phyloP scores from a whole-genome alignment of 805 yeast species.

The Yarrowia bubula region DNA sequence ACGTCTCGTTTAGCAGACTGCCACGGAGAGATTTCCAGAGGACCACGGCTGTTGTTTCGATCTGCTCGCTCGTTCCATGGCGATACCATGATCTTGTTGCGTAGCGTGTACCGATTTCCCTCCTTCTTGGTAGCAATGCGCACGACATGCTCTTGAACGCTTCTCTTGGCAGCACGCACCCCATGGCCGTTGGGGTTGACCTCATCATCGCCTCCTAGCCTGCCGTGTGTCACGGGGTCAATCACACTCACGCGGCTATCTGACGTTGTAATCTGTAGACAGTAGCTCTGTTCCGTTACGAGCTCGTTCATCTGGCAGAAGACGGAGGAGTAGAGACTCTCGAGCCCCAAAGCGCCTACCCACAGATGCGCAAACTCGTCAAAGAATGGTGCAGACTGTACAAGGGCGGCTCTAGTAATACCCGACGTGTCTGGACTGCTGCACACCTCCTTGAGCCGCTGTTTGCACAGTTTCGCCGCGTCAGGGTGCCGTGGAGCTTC shows the following conservation, averaged over 20 bases:
- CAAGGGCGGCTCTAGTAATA: constrained; percentile 31
- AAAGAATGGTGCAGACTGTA: constrained; percentile 29
- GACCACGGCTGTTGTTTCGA: not conserved
- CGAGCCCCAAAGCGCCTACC: constrained; percentile 30
- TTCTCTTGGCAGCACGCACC: not conserved
- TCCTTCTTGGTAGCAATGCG: not conserved
- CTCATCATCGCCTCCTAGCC: not conserved
- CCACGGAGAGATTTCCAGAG: constrained; percentile 7
- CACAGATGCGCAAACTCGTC: constrained; percentile 32
- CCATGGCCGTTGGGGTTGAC: constrained; percentile 18
- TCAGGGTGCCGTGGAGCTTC: not conserved
- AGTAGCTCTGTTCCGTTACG: constrained; percentile 30
- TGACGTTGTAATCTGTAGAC: constrained; percentile 27
- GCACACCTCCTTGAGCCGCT: not conserved
- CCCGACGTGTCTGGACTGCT: constrained; percentile 28
- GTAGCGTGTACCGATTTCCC: not conserved
- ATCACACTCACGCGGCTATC: constrained; percentile 3
- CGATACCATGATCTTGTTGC: not conserved
- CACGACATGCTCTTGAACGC: not conserved
- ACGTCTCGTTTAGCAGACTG: not conserved
- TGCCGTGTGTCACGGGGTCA: constrained; percentile 6
- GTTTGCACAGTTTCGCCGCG: not conserved
- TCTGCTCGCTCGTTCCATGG: not conserved
- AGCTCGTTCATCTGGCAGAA: constrained; percentile 31
- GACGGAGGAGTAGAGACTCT: constrained; percentile 29